These are phyloP conservation scores for Calcarisporium arbuscula DNA, from an alignment of 2,329 filamentous ascomycete genomes.

Conservation along the genomic window DNA sequence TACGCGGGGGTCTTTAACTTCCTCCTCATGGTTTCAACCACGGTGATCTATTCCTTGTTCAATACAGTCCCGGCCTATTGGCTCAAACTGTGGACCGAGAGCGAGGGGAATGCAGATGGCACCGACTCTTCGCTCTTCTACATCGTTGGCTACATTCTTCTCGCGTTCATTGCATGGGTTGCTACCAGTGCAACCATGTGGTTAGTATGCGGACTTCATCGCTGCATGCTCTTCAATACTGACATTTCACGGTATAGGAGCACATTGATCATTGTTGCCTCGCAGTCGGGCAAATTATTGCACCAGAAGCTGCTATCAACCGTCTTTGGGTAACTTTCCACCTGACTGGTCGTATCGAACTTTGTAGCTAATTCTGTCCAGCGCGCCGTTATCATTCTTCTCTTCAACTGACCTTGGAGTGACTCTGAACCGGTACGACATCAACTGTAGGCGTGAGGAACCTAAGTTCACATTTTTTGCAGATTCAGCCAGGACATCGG, in stretches of 20 bases:
- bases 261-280: slow-evolving; percentile 25
- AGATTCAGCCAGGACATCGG: slow-evolving; percentile 35
- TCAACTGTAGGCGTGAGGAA: background rate
- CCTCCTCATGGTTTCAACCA: slow-evolving; percentile 17
- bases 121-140: slow-evolving; percentile 21
- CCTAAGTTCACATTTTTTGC: no score
- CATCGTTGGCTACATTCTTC: slow-evolving; percentile 27
- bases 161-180: slow-evolving; percentile 25
- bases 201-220: no score
- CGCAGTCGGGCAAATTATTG: slow-evolving; percentile 27
- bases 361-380: no score
- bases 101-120: slow-evolving; percentile 1
- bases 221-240: no score
- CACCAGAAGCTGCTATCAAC: slow-evolving; percentile 9
- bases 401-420: slow-evolving; percentile 31
- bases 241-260: no score
- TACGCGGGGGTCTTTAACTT: slow-evolving; percentile 20
- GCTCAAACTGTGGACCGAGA: slow-evolving; percentile 33
- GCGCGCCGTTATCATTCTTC: slow-evolving; percentile 33
- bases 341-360: no score
- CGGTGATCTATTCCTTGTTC: slow-evolving; percentile 24
- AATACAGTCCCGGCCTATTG: slow-evolving; percentile 31
- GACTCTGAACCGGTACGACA: slow-evolving; percentile 29
- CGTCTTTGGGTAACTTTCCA: no score
- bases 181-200: slow-evolving; percentile 27